Base-by-base conservation (phyloP, 768 basidiomycete genomes). In the Sarcodon aspratus region DNA sequence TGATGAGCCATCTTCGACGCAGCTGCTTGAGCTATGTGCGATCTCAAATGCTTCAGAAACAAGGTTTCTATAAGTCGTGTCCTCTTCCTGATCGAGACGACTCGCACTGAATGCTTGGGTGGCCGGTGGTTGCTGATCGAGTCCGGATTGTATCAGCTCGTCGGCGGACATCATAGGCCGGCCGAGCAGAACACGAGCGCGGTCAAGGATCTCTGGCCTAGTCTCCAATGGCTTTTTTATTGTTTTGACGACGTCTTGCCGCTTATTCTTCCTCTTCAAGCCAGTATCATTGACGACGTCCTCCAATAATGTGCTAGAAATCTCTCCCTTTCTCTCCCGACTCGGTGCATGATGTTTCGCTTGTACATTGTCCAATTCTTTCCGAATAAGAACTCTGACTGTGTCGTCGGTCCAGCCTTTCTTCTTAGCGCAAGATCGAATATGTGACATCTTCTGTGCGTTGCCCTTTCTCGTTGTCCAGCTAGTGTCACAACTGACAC, bases 381-480 rank as follows among this genome's bases (percentile, higher is more conserved):
- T 70, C 27, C 66, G 65, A 6, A 88, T 59, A 21, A 85, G 68
- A 27, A 66, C 51, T 2, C 63, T 61, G 33, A 90, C 53, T 2
- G 84, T 85, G 6, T 78, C 77, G 32, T 75, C 63, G 6, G 69
- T 66, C 37, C 82, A 63, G 4, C 61, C 65, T 17, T 69, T 67
- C 61, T 81, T 88, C 63, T 73, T 80, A 10, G 82, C 77, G 60
- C 89, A 92, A 6, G 69, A 66, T 45, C 70, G 70, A 36, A 92
- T 75, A 58, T 92, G 89, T 3, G 69, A 54, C 59, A 75, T 62
- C 61, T 92, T 92, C 57, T 82, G 78, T 13, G 63, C 53, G 9
- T 65, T 65, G 3, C 74, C 74, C 61, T 92, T 92, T 48, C 74
- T 71, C 10, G 76, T 65, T 3, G 84, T 90, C 88, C 88, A 91